These are phyloP conservation scores for Cryoendolithus antarcticus DNA, from an alignment of 2,329 filamentous ascomycete species.

Conservation along the genomic window DNA sequence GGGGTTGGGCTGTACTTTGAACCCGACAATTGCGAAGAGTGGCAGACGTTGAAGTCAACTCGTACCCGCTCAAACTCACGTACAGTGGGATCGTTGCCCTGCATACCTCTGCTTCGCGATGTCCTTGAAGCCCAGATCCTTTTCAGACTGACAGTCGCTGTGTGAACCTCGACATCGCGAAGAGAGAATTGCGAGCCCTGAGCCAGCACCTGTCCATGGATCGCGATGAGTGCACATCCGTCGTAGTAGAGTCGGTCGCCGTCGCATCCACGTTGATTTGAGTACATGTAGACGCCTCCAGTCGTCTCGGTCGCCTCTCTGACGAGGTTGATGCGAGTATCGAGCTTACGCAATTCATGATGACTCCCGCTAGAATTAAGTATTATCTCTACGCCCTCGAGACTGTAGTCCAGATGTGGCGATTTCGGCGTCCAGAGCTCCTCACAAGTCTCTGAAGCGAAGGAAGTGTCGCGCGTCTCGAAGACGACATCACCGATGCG, in stretches of 20 bases:
- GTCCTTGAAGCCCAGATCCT: slow-evolving; percentile 53
- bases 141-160: slow-evolving; percentile 49
- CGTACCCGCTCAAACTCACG: slow-evolving; percentile 35
- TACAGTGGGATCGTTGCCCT: slow-evolving; percentile 38
- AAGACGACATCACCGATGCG: slow-evolving; percentile 59
- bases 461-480: slow-evolving; percentile 46
- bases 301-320: slow-evolving; percentile 51
- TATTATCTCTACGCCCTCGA: slow-evolving; percentile 49
- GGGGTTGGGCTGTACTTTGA: slow-evolving; percentile 30
- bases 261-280: slow-evolving; percentile 47
- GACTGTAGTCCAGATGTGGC: slow-evolving; percentile 47
- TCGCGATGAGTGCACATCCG: slow-evolving; percentile 49
- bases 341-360: slow-evolving; percentile 54
- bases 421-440: slow-evolving; percentile 51
- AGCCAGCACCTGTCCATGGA: slow-evolving; percentile 50
- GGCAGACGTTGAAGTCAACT: slow-evolving; percentile 32
- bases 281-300: slow-evolving; percentile 51
- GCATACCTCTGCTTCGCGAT: slow-evolving; percentile 44
- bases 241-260: slow-evolving; percentile 53
- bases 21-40: slow-evolving; percentile 4
- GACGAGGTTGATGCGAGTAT: slow-evolving; percentile 51
- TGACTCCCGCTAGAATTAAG: slow-evolving; percentile 60
- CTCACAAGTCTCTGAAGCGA: slow-evolving; percentile 57
- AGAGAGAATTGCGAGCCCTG: slow-evolving; percentile 56
- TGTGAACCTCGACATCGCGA: slow-evolving; percentile 43